Evolutionary conservation across 345 rosid species (phyloP), one percentile per base, ranked within the genome.

Genomic region (Kandelia obovata): DNA sequence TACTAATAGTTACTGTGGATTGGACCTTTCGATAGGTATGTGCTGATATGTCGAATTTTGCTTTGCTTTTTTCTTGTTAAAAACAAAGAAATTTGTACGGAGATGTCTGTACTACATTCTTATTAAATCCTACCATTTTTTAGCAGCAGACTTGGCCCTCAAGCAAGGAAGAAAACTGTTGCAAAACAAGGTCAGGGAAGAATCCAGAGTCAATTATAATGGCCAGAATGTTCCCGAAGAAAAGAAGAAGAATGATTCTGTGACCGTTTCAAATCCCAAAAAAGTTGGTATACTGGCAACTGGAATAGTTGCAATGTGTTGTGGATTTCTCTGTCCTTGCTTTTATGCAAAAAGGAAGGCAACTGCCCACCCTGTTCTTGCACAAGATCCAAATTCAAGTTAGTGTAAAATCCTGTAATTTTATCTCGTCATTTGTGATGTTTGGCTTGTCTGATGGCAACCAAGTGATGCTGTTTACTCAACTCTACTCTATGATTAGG

Each of bases 311-410:
- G 64, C 79, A 30, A 43, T 88, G 27, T 85, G 85, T 62, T 89
- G 96, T 66, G 80, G 58, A 63, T 17, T 84, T 31, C 75, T 87
- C 53, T 92, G 88, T 65, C 96, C 91, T n/a, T 85, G 96, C 77
- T 57, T 88, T 65, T 79, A 80, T 53, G 73, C 72, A 70, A 90
- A 75, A 81, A 86, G 75, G 80, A 88, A 80, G 85, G 86, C 87
- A 72, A 72, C 83, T 68, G 64, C 85, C 7, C 87, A 72, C 57
- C 63, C 83, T 65, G 90, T 87, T 76, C 84, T 87, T 64, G 65
- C 83, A 9, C 86, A 79, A 71, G 93, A 88, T 26, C 76, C 70
- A 46, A 75, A 73, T 83, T 87, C 96, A 82, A 72, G 99, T 95
- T 65, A 84, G 80, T 86, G 58, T 70, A 27, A 61, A 31, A 71